Evolutionary conservation across 345 rosid genomes (phyloP).

Genomic region (Boechera retrofracta): DNA sequence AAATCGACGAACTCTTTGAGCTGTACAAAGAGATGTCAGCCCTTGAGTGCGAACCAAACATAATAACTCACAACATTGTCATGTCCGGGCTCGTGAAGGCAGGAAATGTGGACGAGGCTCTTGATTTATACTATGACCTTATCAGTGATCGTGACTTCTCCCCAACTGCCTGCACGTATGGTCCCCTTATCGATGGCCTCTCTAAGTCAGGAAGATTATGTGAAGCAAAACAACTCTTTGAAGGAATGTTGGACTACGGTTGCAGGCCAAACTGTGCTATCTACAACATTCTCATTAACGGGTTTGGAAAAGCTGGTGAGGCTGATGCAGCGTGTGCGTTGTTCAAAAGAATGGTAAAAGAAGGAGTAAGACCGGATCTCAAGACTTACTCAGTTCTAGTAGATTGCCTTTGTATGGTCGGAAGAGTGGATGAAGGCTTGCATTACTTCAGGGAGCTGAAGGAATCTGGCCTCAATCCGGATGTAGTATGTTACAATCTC

Average conservation of each 20-base stretch:
- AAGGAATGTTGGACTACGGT: constrained; percentile 77
- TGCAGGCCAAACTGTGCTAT: constrained; percentile 86
- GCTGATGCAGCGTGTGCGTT: constrained; percentile 67
- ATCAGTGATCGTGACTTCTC: constrained; percentile 66
- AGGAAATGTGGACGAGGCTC: constrained; percentile 62
- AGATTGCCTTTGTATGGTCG: constrained; percentile 67
- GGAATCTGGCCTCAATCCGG: constrained; percentile 66
- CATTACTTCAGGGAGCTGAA: constrained; percentile 68
- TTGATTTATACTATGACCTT: constrained; percentile 75
- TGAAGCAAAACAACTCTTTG: constrained; percentile 71
- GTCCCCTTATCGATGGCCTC: constrained; percentile 84
- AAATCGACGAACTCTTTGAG: constrained; percentile 55
- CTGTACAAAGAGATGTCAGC: constrained; percentile 67
- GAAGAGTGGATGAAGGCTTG: constrained; percentile 80
- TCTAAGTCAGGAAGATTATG: constrained; percentile 66
- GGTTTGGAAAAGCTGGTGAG: constrained; percentile 80
- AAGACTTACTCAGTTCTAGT: constrained; percentile 84
- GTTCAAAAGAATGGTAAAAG: constrained; percentile 72
- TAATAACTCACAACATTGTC: constrained; percentile 78
- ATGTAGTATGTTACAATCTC: constrained; percentile 73
- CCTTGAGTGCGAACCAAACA: constrained; percentile 64
- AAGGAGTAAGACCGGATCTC: constrained; percentile 90
- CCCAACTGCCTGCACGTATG: constrained; percentile 87
- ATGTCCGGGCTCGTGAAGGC: constrained; percentile 73
- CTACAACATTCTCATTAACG: constrained; percentile 86